Conservation (phyloP, 495 filamentous ascomycete species). For the Viridothelium virens region DNA sequence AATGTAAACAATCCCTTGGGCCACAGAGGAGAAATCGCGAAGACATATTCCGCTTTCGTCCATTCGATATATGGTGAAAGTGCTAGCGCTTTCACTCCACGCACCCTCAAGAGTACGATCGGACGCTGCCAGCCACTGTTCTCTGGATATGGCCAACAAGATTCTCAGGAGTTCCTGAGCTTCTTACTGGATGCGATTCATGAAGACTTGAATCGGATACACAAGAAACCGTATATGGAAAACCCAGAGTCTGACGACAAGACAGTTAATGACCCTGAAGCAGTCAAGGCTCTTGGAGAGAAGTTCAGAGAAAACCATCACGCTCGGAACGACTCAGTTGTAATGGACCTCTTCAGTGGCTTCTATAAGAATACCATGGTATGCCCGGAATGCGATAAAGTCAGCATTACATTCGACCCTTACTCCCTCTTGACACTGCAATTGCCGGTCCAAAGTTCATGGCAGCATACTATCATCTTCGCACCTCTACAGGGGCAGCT, state of each 20-base stretch:
- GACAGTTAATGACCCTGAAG: slow-evolving; percentile 74
- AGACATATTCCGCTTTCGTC: slow-evolving; percentile 66
- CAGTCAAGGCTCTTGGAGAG: slow-evolving; percentile 72
- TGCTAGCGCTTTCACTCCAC: slow-evolving; percentile 57
- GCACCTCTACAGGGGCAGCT: slow-evolving; percentile 61
- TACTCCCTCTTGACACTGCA: slow-evolving; percentile 92
- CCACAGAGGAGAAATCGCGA: slow-evolving; percentile 74
- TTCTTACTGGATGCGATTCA: slow-evolving; percentile 92
- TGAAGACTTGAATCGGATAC: slow-evolving; percentile 86
- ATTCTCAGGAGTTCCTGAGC: slow-evolving; percentile 95
- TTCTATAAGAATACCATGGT: slow-evolving; percentile 96
- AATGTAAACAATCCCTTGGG: slow-evolving; percentile 78
- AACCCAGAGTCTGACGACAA: slow-evolving; percentile 97
- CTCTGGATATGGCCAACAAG: slow-evolving; percentile 91
- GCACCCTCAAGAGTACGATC: slow-evolving; percentile 70
- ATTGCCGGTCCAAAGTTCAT: slow-evolving; percentile 72
- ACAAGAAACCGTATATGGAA: slow-evolving; percentile 94
- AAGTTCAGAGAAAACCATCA: slow-evolving; percentile 88
- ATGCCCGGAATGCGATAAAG: slow-evolving; percentile 84
- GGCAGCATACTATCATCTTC: slow-evolving; percentile 64
- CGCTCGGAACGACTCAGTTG: slow-evolving; percentile 85
- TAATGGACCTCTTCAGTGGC: slow-evolving; percentile 89
- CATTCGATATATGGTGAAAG: slow-evolving; percentile 61
- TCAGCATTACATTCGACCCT: slow-evolving; percentile 97
- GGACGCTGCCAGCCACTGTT: slow-evolving; percentile 75